phyloP scores from a whole-genome alignment of 352 stramenopile genomes.

The Globisporangium echinulatum region DNA sequence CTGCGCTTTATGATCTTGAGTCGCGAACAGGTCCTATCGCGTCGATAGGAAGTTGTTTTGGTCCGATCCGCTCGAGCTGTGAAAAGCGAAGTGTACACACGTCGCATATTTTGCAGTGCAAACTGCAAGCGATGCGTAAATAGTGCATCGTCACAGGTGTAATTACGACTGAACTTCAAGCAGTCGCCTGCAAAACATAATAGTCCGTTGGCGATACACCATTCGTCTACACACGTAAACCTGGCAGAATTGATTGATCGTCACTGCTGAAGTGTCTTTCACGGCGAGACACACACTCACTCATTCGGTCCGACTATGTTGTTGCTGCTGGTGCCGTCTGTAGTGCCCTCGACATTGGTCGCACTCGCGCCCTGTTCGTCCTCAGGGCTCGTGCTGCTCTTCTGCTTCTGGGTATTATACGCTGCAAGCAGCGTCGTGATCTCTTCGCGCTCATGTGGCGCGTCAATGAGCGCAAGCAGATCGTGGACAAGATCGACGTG shows the following conservation, averaged over 20 bases:
- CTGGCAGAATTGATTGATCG: no score
- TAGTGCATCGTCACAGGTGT: not conserved
- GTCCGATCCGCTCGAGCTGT: not conserved
- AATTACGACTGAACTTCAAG: constrained; percentile 5
- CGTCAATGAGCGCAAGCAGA: constrained; percentile 28
- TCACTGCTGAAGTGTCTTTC: no score
- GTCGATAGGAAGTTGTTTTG: not conserved
- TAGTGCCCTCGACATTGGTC: no score
- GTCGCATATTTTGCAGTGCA: not conserved
- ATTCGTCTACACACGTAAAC: no score
- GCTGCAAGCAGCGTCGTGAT: constrained; percentile 22
- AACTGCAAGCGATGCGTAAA: not conserved
- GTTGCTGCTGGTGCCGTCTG: not conserved
- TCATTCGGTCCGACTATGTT: no score
- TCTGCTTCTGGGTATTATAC: constrained; percentile 11
- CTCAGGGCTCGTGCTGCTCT: constrained; percentile 1
- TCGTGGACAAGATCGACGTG: constrained; percentile 27
- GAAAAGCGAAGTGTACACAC: not conserved
- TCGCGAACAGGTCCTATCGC: no score
- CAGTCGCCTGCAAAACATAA: not conserved
- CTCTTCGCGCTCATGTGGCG: constrained; percentile 23
- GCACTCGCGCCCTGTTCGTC: no score
- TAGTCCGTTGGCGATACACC: no score
- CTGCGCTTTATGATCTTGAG: no score
- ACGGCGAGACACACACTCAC: no score